Evolutionary conservation across 305 asterid species (phyloP).

Genomic region (Fraxinus xanthoxyloides): DNA sequence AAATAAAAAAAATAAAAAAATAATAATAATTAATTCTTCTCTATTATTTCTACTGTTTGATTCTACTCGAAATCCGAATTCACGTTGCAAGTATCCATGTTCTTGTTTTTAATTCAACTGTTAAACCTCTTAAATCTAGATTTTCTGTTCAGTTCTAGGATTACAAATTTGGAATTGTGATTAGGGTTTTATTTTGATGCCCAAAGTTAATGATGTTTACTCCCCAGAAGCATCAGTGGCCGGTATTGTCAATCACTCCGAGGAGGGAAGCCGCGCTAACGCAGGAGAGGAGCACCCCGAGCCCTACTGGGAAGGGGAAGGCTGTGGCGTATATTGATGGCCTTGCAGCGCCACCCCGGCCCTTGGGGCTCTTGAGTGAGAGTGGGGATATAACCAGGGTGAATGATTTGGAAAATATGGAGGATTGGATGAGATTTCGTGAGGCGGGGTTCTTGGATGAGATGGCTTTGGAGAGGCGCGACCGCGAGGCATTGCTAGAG

Average conservation of each 20-base stretch:
- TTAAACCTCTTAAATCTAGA: no score
- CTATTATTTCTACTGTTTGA: no score
- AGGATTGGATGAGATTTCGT: conserved; percentile 80
- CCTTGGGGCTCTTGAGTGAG: conserved; percentile 51
- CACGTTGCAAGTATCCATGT: no score
- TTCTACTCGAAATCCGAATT: no score
- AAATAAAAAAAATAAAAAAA: no score
- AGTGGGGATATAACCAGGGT: conserved; percentile 30
- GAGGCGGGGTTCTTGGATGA: conserved; percentile 82
- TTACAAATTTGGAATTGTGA: no score
- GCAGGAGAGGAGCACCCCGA: conserved; percentile 25
- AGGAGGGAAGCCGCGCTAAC: conserved; percentile 20
- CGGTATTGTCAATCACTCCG: conserved; percentile 37
- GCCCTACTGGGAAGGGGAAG: conserved; percentile 52
- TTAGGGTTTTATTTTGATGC: no score
- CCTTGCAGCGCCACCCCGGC: conserved; percentile 61
- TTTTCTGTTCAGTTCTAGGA: no score
- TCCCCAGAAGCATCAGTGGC: conserved; percentile 39
- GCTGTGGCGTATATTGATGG: conserved; percentile 52
- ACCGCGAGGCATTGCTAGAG: conserved; percentile 48
- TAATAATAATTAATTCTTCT: no score
- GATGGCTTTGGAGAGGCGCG: conserved; percentile 55
- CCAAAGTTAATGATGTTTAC: conserved; percentile 35
- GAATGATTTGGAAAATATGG: conserved; percentile 50
- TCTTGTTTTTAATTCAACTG: no score